Evolutionary conservation across 2,329 filamentous ascomycete species (phyloP), one percentile per base, ranked within the genome.

Genomic region (Trichophyton simii): DNA sequence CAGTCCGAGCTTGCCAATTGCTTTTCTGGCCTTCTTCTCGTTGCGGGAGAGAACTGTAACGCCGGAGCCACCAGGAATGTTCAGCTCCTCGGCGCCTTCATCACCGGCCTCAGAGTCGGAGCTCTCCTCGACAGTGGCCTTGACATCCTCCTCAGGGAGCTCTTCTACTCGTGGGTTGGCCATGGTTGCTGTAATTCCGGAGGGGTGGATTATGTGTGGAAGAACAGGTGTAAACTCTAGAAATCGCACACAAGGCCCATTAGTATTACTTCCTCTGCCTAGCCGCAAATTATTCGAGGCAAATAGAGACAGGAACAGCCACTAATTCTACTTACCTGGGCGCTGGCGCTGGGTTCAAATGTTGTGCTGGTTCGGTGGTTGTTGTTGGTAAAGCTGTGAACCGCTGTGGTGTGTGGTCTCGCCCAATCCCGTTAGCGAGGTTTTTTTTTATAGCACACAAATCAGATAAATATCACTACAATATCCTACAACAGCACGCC

Each of bases 1-100:
- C 76, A 99, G 82, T 76, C 95, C 91, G 75, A 97, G 86, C 87
- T 99, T 99, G 78, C 91, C 89, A 76, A 99, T 95, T 73, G 91
- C 91, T 86, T 99, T 99, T 81, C 94, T 88, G 72, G 94, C 95
- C 87, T 99, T 99, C 89, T 99, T 99, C 88, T 99, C 94, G 82
- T 97, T 97, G 79, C 94, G 91, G 75, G 90, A 96, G 85, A 97
- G 92, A 74, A 99, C 87, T 72, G 94, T 85, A 73, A 92, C 88
- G 67, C 87, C 85, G 73, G 91, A 89, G 74, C 92, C 94, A 69
- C 88, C 87, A 75, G 92, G 90, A 71, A 87, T 85, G 76, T 78
- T 81, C 71, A 81, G 77, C 74, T 86, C 83, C 65, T 80, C 81
- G 62, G 74, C 78, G 59, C 71, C 72, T 54, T 67, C 73, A 59